These are phyloP conservation scores for Thielaviopsis euricoi DNA, from an alignment of 2,329 filamentous ascomycete species.

Conservation along the genomic window DNA sequence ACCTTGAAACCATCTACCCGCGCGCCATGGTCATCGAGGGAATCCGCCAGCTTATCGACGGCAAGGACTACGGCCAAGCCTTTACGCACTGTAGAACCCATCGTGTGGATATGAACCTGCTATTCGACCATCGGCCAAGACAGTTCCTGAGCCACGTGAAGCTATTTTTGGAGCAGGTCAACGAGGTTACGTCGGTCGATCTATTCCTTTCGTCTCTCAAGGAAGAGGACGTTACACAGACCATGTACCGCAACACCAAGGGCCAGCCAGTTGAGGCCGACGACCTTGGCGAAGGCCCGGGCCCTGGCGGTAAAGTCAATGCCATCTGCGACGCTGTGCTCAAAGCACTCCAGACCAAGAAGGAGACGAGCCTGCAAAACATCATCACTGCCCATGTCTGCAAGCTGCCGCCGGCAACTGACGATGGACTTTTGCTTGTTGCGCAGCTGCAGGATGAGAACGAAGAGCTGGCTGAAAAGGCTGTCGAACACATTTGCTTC, in stretches of 20 bases:
- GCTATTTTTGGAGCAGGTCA: constrained; percentile 70
- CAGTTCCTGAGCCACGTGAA: constrained; percentile 66
- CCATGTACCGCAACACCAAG: constrained; percentile 82
- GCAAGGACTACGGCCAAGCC: constrained; percentile 65
- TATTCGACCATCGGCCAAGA: constrained; percentile 80
- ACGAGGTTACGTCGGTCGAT: constrained; percentile 69
- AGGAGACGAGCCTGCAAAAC: constrained; percentile 56
- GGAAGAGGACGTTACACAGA: constrained; percentile 87
- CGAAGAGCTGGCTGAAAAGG: constrained; percentile 61
- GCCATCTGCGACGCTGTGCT: constrained; percentile 75
- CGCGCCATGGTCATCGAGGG: constrained; percentile 83
- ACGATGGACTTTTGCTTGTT: constrained; percentile 67
- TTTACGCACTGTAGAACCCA: constrained; percentile 83
- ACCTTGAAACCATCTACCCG: constrained; percentile 87
- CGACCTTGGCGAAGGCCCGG: constrained; percentile 10
- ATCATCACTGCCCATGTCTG: constrained; percentile 89
- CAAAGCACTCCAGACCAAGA: constrained; percentile 36
- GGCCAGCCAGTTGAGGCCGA: constrained; percentile 16
- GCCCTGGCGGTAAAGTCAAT: constrained; percentile 53
- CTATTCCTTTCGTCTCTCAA: constrained; percentile 76
- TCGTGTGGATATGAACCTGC: constrained; percentile 92
- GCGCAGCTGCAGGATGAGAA: constrained; percentile 55
- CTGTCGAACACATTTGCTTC: constrained; percentile 95
- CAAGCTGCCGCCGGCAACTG: constrained; percentile 78
- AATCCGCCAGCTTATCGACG: constrained; percentile 65